Percentiles rank a stretch among this genome's conserved stretches.
Evolutionary conservation across 225 moss, liverwort and hornwort species (phyloP).

Genomic region (Takakia lepidozioides): DNA sequence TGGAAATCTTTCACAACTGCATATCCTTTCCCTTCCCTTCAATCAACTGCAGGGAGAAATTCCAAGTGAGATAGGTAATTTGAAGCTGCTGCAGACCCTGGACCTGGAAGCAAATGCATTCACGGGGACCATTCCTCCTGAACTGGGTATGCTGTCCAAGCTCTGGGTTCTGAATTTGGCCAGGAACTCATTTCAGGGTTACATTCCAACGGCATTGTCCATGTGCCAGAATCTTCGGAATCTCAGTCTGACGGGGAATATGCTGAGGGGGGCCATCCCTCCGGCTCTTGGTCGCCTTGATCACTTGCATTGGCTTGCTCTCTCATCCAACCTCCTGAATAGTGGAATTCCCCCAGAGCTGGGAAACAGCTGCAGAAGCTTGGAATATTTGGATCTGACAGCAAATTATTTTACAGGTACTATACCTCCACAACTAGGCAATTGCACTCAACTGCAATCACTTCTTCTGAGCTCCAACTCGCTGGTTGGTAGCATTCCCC

Average conservation of each 20-base stretch:
- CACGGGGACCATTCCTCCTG: conserved; percentile 36
- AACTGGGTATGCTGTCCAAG: conserved; percentile 36
- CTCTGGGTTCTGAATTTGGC: conserved; percentile 50
- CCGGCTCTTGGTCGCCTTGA: conserved; percentile 27
- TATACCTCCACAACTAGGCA: conserved; percentile 44
- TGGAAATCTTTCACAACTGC: conserved; percentile 63
- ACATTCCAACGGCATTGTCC: conserved; percentile 45
- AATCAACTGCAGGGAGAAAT: conserved; percentile 46
- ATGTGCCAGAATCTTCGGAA: conserved; percentile 28
- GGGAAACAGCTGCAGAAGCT: conserved; percentile 20
- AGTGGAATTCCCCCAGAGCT: conserved; percentile 58
- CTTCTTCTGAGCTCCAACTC: conserved; percentile 61
- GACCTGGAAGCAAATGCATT: conserved; percentile 48
- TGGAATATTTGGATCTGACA: conserved; percentile 50
- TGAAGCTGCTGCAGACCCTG: conserved; percentile 34
- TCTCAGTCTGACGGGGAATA: conserved; percentile 46
- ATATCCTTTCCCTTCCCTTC: conserved; percentile 34
- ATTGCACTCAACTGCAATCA: conserved; percentile 34
- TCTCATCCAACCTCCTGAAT: conserved; percentile 55
- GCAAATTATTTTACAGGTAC: conserved; percentile 54
- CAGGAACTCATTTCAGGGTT: conserved; percentile 43
- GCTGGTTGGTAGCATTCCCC: conserved; percentile 49
- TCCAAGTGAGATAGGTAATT: conserved; percentile 39
- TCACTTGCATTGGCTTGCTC: conserved; percentile 42
- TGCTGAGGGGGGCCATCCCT: conserved; percentile 48